Base-by-base conservation (phyloP, 1,284 basidiomycete species). In the Trametes versicolor region DNA sequence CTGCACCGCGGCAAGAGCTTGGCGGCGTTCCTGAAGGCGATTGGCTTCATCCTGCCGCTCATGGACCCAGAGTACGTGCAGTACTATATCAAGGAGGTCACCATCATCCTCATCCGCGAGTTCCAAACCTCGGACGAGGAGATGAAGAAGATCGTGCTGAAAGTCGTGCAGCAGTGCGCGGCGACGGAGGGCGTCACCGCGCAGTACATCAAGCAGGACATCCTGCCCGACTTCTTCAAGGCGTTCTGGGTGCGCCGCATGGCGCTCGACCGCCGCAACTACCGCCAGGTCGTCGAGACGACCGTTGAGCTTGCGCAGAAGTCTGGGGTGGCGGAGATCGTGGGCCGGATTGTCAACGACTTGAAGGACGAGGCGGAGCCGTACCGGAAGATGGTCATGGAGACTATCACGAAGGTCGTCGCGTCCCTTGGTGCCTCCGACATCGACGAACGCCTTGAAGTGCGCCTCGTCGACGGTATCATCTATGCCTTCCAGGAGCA, bases 401-500 rank as follows among this genome's bases (percentile, higher is more conserved):
- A 99, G 82, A 99, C 98, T 0, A 98, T 99, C 72, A 98, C 96
- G 25, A 98, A 98, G 77, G 98, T 99, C 43, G 87, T 99, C 36
- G 90, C 92, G 8, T 93, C 92, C 13, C 87, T 98, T 4, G 97
- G 98, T 62, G 95, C 97, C 2, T 95, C 97, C 0, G 98, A 99
- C 74, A 94, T 99, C 64, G 97, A 99, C 75, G 96, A 99, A 78
- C 87, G 96, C 56, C 84, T 99, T 53, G 97, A 99, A 80, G 89
- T 97, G 15, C 88, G 94, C 63, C 87, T 99, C 15, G 94, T 99
- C 37, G 98, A 99, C 75, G 97, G 98, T 53, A 97, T 99, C 79
- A 99, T 99, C 80, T 99, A 97, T 76, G 93, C 98, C 7, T 99
- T 99, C 93, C 97, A 99, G 79, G 97, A 99, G 81, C 98, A 99